These are phyloP conservation scores for Clonostachys rhizophaga DNA, from an alignment of 2,329 filamentous ascomycete species.

Conservation along the genomic window DNA sequence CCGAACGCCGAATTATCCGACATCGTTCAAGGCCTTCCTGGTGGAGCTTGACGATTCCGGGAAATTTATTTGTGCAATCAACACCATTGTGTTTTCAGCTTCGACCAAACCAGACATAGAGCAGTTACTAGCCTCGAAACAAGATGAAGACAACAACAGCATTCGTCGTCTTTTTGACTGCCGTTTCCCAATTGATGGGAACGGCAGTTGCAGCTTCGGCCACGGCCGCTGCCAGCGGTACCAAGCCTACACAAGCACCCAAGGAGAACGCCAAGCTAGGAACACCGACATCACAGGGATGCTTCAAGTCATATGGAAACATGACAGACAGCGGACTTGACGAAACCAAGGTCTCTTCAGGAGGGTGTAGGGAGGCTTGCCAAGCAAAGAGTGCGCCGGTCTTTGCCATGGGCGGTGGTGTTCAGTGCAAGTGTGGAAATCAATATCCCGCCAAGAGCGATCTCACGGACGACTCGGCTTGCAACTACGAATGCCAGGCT, in stretches of 20 bases:
- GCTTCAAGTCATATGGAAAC: slow-evolving; percentile 38
- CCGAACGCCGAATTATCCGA: too few relatives aligned
- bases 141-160: slow-evolving; percentile 24
- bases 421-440: slow-evolving; percentile 70
- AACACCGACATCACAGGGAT: slow-evolving; percentile 42
- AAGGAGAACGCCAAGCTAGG: slow-evolving; percentile 7
- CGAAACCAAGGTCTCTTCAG: slow-evolving; percentile 22
- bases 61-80: too few relatives aligned
- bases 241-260: slow-evolving; percentile 22
- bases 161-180: slow-evolving; percentile 18
- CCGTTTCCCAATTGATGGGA: slow-evolving; percentile 13
- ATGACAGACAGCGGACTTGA: slow-evolving; percentile 17
- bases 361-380: slow-evolving; percentile 34
- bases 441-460: slow-evolving; percentile 55
- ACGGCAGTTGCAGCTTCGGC: slow-evolving; percentile 9
- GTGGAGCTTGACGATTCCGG: too few relatives aligned
- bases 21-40: too few relatives aligned
- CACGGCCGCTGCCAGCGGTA: background rate
- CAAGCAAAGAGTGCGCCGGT: slow-evolving; percentile 43
- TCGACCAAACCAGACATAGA: too few relatives aligned
- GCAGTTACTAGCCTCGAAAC: background rate
- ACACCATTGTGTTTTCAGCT: too few relatives aligned
- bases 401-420: slow-evolving; percentile 52
- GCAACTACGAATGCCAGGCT: slow-evolving; percentile 61
- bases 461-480: slow-evolving; percentile 53